Base-by-base conservation (phyloP, 2,329 filamentous ascomycete species). In the Clonostachys sp. region DNA sequence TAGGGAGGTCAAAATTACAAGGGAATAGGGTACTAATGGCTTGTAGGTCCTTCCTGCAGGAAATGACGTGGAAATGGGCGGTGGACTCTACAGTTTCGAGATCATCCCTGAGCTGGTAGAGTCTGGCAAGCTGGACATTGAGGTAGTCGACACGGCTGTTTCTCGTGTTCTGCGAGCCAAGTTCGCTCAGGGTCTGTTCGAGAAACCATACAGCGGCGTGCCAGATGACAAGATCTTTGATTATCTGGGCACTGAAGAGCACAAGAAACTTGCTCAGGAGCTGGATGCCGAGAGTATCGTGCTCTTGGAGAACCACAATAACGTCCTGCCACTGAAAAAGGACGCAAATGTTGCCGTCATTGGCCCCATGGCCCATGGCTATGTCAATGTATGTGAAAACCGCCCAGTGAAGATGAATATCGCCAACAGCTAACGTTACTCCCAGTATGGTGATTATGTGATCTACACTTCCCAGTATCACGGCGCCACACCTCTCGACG, bases 51-150 rank as follows among this genome's bases (percentile, higher is more conserved):
- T 90, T 5, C 80, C 81, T 1, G 83, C 85, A 5, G 86, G 87
- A 4, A 86, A 82, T 44, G 86, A 89, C 55, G 75, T 86, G 12
- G 87, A 90, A 57, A 89, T 89, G 86, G 86, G 86, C 12, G 86
- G 86, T 38, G 86, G 87, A 17, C 84, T 81, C 17, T 89, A 80
- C 69, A 89, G 83, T 59, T 86, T 82, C 58, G 73, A 81, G 53
- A 77, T 73, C 35, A 88, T 90, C 45, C 83, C 85, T 6, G 70
- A 78, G 30, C 73, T 89, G 44, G 73, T 89, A 14, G 65, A 79
- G 46, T 72, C 76, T 2, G 83, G 84, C 1, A 81, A 78, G 48
- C 66, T 90, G 2, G 72, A 80, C 40, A 70, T 81, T 30, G 66
- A 74, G 6, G 57, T 77, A 24, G 79, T 89, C n/a, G 74, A 89